Conservation (phyloP, 148 eudicot genomes). For the Silene latifolia region DNA sequence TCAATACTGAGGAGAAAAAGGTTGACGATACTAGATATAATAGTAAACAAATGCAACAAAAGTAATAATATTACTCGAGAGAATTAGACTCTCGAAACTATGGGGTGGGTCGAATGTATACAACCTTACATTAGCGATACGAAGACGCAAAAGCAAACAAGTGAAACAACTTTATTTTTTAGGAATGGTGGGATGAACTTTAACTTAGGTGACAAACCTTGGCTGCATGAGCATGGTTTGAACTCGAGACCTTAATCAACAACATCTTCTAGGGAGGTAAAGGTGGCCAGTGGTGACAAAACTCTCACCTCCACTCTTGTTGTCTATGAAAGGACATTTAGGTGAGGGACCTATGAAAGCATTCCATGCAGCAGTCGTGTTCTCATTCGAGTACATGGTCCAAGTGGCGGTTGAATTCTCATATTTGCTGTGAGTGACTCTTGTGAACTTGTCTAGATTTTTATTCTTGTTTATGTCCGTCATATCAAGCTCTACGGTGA, state of each 20-base stretch:
- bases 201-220: too few relatives aligned
- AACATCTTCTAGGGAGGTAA: background rate
- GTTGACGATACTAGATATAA: too few relatives aligned
- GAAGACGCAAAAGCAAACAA: too few relatives aligned
- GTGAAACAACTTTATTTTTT: too few relatives aligned
- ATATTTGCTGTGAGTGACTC: slow-evolving; percentile 15
- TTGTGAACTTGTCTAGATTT: background rate
- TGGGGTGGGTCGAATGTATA: too few relatives aligned
- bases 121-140: too few relatives aligned
- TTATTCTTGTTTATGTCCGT: background rate
- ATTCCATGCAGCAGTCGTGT: background rate
- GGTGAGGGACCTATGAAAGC: background rate
- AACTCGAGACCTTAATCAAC: background rate
- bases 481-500: background rate
- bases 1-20: too few relatives aligned
- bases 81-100: too few relatives aligned
- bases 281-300: background rate
- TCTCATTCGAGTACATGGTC: background rate
- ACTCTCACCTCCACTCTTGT: background rate
- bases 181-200: too few relatives aligned
- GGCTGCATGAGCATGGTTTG: too few relatives aligned
- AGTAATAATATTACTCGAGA: too few relatives aligned
- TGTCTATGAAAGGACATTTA: background rate
- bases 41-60: too few relatives aligned
- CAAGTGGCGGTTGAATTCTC: background rate